These are phyloP conservation scores for Artemisia annua DNA, from an alignment of 129 eudicot species.

Conservation along the genomic window DNA sequence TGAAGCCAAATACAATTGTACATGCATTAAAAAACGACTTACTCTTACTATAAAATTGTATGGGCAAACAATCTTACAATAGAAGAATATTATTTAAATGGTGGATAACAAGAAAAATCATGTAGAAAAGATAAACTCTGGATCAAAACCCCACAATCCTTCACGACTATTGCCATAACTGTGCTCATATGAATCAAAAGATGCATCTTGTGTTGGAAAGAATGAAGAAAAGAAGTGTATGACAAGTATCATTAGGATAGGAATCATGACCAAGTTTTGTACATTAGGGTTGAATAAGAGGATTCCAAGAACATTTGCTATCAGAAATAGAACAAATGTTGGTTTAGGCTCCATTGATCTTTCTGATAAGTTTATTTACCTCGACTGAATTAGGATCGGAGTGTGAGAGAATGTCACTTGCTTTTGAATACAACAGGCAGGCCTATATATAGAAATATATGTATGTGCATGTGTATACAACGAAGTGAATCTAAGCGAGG, in stretches of 20 bases:
- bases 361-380: not conserved
- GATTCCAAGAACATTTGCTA: slow-evolving; percentile 14
- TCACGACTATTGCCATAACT: not conserved
- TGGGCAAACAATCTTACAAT: not conserved
- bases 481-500: not conserved
- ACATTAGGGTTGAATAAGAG: not conserved
- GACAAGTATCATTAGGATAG: slow-evolving; percentile 22
- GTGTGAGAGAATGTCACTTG: not conserved
- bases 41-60: not conserved
- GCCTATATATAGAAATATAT: not conserved
- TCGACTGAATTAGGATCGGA: not conserved
- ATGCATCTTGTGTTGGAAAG: slow-evolving; percentile 9
- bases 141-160: not conserved
- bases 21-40: no score
- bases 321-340: slow-evolving; percentile 22
- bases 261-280: slow-evolving; percentile 28
- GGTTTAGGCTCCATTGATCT: slow-evolving; percentile 8
- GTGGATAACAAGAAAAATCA: not conserved
- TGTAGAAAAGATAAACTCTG: not conserved
- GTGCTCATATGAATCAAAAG: not conserved
- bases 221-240: slow-evolving; percentile 28
- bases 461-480: not conserved
- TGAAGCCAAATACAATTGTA: not conserved
- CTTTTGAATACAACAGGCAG: not conserved
- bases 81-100: not conserved